Evolutionary conservation across 169 alveolate genomes (phyloP), one percentile per base, ranked within the genome.

Genomic region (Babesia ovata): DNA sequence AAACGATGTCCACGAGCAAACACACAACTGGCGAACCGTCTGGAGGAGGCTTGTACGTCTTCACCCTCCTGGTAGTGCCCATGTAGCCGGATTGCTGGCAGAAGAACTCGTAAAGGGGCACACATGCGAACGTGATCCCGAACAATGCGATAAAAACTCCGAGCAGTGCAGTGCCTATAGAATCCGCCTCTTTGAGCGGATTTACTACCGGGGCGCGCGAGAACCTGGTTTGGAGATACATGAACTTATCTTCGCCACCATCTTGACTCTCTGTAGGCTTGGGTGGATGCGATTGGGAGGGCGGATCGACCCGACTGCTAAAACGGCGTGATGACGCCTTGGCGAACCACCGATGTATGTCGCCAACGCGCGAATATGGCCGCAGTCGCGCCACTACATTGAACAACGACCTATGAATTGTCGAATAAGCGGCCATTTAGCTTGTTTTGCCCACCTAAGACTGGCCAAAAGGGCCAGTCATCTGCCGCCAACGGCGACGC

Each of bases 1-100:
- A 56, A 78, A 44, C 39, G 2, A 33, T 33, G 29, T 70, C 33
- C 54, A 66, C 71, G 8, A 71, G 29, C 50, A 22, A 36, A 14
- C 57, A 58, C n/a, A 63, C 63, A 48, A 48, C 52, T 57, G 45
- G 14, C 73, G 3, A 46, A 83, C 90, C 59, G 75, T 81, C 79
- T 14, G 90, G 76, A 33, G 86, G 90, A 9, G 75, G 74, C 33
- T 63, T 39, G 59, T 83, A 83, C 36, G 81, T 66, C 65, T 73
- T 83, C 8, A 69, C 77, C 60, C 66, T 65, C 50, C 65, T 83
- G 2, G 86, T 61, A 19, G 90, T 82, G 42, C 93, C 93, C 63
- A 87, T 75, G 63, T 89, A 89, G 21, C 93, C 93, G 11, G 91
- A 78, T 54, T 87, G 88, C 60, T 89, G 93, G 59, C 94, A 90